Percentiles rank a stretch among this genome's conserved stretches.
Evolutionary conservation across 768 basidiomycete genomes (phyloP).

Genomic region (Agrocybe pediades): DNA sequence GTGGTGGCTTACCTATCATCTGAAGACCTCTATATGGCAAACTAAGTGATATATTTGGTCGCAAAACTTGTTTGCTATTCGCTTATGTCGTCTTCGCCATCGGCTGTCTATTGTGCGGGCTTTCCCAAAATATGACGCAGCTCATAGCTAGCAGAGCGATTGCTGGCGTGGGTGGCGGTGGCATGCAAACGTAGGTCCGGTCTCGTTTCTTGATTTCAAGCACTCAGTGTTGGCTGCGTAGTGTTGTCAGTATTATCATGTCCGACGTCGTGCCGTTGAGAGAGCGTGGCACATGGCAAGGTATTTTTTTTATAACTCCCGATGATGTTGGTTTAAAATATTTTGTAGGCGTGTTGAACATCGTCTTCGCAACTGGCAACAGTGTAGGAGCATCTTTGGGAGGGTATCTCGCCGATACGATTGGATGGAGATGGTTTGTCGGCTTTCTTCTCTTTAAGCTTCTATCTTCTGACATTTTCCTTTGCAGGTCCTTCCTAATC

Average conservation of each 20-base stretch:
- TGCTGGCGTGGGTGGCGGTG: slow-evolving; percentile 62
- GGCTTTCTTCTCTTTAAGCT: neutral
- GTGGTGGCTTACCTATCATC: neutral
- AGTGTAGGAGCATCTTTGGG: slow-evolving; percentile 64
- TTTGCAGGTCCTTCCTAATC: slow-evolving; percentile 53
- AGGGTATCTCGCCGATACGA: slow-evolving; percentile 60
- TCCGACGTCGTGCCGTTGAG: slow-evolving; percentile 67
- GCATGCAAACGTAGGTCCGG: slow-evolving; percentile 57
- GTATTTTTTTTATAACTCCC: slow-evolving; percentile 20
- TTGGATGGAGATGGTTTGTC: slow-evolving; percentile 67
- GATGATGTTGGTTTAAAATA: neutral
- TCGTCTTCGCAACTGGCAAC: slow-evolving; percentile 60
- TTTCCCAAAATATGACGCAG: slow-evolving; percentile 54
- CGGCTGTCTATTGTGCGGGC: slow-evolving; percentile 54
- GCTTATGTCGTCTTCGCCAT: slow-evolving; percentile 55
- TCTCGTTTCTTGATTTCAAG: neutral
- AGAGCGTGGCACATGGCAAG: slow-evolving; percentile 72
- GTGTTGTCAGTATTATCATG: slow-evolving; percentile 64
- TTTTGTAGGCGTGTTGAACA: slow-evolving; percentile 52
- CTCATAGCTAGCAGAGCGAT: slow-evolving; percentile 55
- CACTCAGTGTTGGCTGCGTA: slow-evolving; percentile 18
- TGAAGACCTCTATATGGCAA: slow-evolving; percentile 64
- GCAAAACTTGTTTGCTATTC: slow-evolving; percentile 57
- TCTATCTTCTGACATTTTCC: neutral
- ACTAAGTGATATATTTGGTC: slow-evolving; percentile 65